Evolutionary conservation across 202 grass and related monocot species (phyloP), one percentile per base, ranked within the genome.

Genomic region (Saccharum hybrid): DNA sequence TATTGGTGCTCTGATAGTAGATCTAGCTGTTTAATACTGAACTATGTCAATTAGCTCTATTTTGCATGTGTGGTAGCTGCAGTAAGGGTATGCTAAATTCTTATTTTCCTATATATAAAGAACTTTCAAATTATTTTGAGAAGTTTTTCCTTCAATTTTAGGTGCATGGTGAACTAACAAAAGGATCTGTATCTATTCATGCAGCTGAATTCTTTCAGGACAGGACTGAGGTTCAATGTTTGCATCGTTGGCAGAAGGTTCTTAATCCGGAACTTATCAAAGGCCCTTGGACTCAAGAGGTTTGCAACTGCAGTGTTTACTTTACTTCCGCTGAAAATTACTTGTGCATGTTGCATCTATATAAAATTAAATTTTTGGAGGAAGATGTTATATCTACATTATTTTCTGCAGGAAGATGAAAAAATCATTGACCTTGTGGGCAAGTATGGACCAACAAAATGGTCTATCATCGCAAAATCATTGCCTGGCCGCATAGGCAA

Each of bases 241-340:
- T 96, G 49, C 96, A 99, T 94, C 87, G 96, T n/a, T 99, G 96
- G 96, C 96, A 99, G 87, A 99, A 99, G 73, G 96, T 99, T 86
- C 93, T 96, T 69, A 99, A 96, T 68, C 96, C 96, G 60, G 96
- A 98, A 79, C 96, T 98, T 85, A 94, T 98, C 70, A 98, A 98
- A 94, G 96, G 96, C 52, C 96, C 96, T 82, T 98, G 96, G 96
- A 96, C 92, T 82, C 82, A 75, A 82, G 89, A 98, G 96, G 96
- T 98, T 92, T 89, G 89, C 76, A 72, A 45, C 16, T 90, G 33
- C 33, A 63, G 48, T 26, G 21, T 63, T 75, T 10, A 72, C 68
- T 79, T 86, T 30, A 59, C 7, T 49, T 30, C n/a, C 5, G 63
- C 33, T 43, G 10, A 73, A 65, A 71, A 81, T 71, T 18, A 34